Conservation (phyloP, 805 yeast species). For the Zygoascus tannicola region DNA sequence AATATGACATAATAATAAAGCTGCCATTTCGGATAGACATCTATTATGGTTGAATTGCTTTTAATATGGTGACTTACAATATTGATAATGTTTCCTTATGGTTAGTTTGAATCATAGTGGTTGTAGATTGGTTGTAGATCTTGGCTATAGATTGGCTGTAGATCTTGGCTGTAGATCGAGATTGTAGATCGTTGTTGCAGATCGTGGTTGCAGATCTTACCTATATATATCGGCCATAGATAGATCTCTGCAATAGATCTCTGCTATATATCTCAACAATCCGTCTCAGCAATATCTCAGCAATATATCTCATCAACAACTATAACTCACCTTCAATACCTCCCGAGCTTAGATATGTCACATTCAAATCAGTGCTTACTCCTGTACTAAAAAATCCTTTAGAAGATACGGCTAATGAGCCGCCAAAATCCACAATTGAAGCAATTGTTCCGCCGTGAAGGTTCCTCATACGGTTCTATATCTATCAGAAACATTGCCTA, state of each 20-base stretch:
- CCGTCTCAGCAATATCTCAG: neutral
- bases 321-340: slow-evolving; percentile 24
- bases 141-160: no score
- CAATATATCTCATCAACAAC: slow-evolving; percentile 12
- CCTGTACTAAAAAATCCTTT: slow-evolving; percentile 36
- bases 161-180: no score
- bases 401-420: slow-evolving; percentile 36
- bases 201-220: no score
- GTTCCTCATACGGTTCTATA: slow-evolving; percentile 30
- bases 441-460: slow-evolving; percentile 37
- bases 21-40: no score
- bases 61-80: neutral
- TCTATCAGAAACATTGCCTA: neutral
- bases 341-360: slow-evolving; percentile 32
- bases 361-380: slow-evolving; percentile 34
- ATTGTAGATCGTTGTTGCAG: neutral
- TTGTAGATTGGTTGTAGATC: no score
- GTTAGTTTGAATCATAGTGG: no score
- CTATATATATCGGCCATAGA: neutral
- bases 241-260: no score
- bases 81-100: slow-evolving; percentile 1
- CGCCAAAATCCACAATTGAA: slow-evolving; percentile 35
- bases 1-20: neutral
- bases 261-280: no score
- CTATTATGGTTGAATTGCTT: no score